phyloP scores from a whole-genome alignment of 306 rosid genomes.

The Macrotyloma uniflorum region DNA sequence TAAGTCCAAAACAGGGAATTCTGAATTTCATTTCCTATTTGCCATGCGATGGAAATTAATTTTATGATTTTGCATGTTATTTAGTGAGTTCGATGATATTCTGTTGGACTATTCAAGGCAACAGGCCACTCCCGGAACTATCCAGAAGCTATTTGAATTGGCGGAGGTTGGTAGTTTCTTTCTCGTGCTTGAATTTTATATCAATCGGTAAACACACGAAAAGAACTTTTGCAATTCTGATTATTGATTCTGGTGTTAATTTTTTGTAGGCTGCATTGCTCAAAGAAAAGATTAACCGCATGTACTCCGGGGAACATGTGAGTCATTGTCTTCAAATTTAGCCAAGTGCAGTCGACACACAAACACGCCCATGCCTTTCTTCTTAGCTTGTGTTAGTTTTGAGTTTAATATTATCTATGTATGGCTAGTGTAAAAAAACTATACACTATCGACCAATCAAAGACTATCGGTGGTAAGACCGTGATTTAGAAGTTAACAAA shows the following conservation, averaged over 20 bases:
- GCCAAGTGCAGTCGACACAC: neutral
- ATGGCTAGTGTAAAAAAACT: neutral
- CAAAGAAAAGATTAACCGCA: constrained; percentile 62
- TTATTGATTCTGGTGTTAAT: constrained; percentile 14
- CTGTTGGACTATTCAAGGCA: constrained; percentile 81
- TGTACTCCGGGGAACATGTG: constrained; percentile 75
- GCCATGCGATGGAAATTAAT: neutral
- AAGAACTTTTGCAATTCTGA: neutral
- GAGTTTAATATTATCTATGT: neutral
- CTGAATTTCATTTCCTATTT: neutral
- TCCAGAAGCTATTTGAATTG: constrained; percentile 64
- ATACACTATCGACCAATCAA: neutral
- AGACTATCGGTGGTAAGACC: neutral
- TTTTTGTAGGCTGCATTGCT: constrained; percentile 66
- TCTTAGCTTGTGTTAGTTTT: neutral
- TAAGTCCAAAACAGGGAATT: neutral
- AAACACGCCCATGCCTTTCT: neutral
- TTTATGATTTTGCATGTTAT: constrained; percentile 6
- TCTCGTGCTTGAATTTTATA: neutral
- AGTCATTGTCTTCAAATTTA: neutral
- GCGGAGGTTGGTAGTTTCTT: constrained; percentile 53
- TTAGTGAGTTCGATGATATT: constrained; percentile 64
- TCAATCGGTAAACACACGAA: neutral
- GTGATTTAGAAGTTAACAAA: neutral
- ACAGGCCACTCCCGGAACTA: constrained; percentile 60